Conservation (phyloP, 345 rosid species). For the Cochlearia excelsa region DNA sequence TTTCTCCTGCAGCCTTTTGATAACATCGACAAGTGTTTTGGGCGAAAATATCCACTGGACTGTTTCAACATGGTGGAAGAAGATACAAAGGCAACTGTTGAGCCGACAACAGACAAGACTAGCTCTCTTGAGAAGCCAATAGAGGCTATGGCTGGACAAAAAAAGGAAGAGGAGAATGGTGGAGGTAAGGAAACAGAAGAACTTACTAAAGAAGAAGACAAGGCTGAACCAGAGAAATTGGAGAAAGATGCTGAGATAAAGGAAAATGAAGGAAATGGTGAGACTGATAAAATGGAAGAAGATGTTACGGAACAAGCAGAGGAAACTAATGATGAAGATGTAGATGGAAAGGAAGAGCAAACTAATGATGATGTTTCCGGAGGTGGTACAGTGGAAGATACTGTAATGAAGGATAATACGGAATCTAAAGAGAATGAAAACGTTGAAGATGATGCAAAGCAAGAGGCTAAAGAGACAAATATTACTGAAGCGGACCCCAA, state of each 20-base stretch:
- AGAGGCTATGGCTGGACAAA: constrained; percentile 25
- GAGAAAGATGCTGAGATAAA: constrained; percentile 26
- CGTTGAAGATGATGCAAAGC: constrained; percentile 28
- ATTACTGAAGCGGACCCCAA: constrained; percentile 20
- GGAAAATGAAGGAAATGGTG: constrained; percentile 19
- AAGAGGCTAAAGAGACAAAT: constrained; percentile 17
- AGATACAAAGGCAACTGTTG: constrained; percentile 45
- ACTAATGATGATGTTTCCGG: constrained; percentile 36
- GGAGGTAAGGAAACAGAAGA: constrained; percentile 24
- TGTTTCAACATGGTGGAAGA: constrained; percentile 57
- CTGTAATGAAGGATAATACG: constrained; percentile 12
- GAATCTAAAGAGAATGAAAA: constrained; percentile 22
- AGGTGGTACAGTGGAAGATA: constrained; percentile 24
- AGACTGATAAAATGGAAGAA: constrained; percentile 16
- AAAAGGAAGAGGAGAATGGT: constrained; percentile 17
- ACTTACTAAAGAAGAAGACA: constrained; percentile 7
- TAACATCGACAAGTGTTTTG: not conserved
- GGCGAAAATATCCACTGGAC: not conserved
- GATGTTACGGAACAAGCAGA: constrained; percentile 15
- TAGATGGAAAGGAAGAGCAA: constrained; percentile 24
- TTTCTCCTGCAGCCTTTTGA: constrained; percentile 30
- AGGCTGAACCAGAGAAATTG: constrained; percentile 25
- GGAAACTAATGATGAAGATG: constrained; percentile 18
- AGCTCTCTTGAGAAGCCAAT: constrained; percentile 36
- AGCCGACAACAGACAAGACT: constrained; percentile 48